phyloP scores from a whole-genome alignment of 73 alveolate genomes.

The Tetrahymena elliotti region DNA sequence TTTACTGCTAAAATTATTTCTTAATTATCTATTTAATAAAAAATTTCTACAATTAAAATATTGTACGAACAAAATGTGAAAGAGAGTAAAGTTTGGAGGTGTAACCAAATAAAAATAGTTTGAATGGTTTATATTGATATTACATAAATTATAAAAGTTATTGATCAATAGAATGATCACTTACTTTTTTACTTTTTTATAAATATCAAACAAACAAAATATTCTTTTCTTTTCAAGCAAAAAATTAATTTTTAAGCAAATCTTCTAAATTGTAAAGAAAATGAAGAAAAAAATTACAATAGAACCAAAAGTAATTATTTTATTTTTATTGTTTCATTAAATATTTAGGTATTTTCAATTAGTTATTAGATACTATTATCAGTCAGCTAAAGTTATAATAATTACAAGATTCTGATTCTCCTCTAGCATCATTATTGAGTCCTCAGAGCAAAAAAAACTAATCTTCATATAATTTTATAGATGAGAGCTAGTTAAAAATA shows the following conservation, averaged over 20 bases:
- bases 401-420: neutral
- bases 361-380: neutral
- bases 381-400: neutral
- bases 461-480: neutral
- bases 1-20: no score
- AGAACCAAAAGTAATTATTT: neutral
- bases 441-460: neutral
- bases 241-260: neutral
- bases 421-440: neutral
- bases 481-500: neutral
- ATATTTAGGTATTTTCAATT: neutral
- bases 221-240: neutral
- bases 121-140: neutral
- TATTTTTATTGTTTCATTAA: neutral
- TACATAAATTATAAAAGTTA: neutral
- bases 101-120: neutral
- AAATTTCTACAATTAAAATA: no score
- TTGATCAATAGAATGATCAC: neutral
- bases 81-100: no score
- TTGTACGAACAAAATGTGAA: no score
- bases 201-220: neutral
- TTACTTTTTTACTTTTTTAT: neutral
- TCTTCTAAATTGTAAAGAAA: neutral
- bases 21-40: no score
- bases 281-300: neutral